A percentile compares a stretch with the other conserved stretches of the same genome.
Evolutionary conservation across 2,329 filamentous ascomycete genomes (phyloP).

Genomic region (Ceratocystis lukuohia): DNA sequence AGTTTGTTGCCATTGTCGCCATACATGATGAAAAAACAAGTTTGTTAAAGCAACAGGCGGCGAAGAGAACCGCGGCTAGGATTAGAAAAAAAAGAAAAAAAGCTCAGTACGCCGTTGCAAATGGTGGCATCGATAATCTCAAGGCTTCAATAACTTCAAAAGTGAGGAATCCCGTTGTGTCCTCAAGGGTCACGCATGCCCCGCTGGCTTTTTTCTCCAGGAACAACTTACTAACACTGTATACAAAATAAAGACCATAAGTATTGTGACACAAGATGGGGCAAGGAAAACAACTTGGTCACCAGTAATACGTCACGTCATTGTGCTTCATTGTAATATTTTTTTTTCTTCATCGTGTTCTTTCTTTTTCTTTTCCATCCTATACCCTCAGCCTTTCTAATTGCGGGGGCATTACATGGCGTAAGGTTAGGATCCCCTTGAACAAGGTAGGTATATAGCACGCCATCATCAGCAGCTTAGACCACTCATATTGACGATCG

Average conservation of each 20-base stretch:
- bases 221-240: background rate
- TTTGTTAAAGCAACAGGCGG: too few relatives aligned
- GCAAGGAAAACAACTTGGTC: too few relatives aligned
- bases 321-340: background rate
- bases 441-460: conserved; percentile 7
- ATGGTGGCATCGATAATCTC: too few relatives aligned
- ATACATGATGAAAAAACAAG: conserved; percentile 16
- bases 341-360: background rate
- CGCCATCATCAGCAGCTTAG: conserved; percentile 1
- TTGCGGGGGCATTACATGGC: background rate
- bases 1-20: conserved; percentile 21
- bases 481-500: background rate
- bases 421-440: background rate
- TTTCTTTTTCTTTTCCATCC: conserved; percentile 4
- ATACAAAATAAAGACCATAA: background rate
- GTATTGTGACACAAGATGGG: background rate
- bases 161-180: too few relatives aligned
- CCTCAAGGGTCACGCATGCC: background rate
- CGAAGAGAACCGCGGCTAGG: background rate
- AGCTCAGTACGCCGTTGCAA: background rate
- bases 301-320: background rate
- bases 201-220: conserved; percentile 2
- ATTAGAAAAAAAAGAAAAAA: background rate
- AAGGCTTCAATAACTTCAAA: too few relatives aligned
- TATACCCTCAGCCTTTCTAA: conserved; percentile 11